A percentile compares a stretch with the other conserved stretches of the same genome.
Evolutionary conservation across 2,329 filamentous ascomycete species (phyloP).

Genomic region (Xylariaceae sp.): DNA sequence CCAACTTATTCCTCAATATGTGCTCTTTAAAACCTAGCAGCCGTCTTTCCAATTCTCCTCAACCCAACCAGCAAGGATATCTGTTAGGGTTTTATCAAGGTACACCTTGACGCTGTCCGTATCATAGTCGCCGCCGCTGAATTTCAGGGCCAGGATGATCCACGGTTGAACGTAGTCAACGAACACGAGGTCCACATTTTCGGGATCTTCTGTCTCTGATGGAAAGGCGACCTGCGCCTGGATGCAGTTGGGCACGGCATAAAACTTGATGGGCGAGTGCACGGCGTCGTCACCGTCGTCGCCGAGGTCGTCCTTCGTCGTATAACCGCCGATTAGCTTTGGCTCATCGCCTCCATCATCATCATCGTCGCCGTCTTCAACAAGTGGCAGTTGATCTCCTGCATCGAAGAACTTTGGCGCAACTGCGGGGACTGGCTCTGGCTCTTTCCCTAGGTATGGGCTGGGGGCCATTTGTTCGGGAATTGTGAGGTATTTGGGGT

Average conservation of each 20-base stretch:
- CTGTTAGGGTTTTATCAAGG: conserved; percentile 61
- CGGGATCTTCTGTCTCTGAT: conserved; percentile 59
- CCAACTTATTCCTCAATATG: no score
- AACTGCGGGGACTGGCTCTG: conserved; percentile 8
- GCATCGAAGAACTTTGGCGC: conserved; percentile 21
- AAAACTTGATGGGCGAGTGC: conserved; percentile 77
- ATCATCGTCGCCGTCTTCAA: conserved; percentile 10
- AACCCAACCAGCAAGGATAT: conserved; percentile 64
- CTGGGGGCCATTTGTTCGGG: conserved; percentile 51
- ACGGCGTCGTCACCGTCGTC: conserved; percentile 89
- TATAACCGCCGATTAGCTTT: conserved; percentile 70
- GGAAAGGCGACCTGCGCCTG: conserved; percentile 72
- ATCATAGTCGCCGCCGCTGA: conserved; percentile 59
- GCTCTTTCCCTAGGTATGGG: conserved; percentile 18
- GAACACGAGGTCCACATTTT: conserved; percentile 86
- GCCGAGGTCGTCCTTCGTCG: conserved; percentile 84
- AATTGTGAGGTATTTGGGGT: conserved; percentile 56
- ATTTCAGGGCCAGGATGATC: conserved; percentile 76
- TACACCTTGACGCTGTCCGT: conserved; percentile 58
- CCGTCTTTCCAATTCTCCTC: conserved; percentile 62
- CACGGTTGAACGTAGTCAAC: conserved; percentile 89
- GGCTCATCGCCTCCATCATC: conserved; percentile 37
- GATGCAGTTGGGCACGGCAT: conserved; percentile 82
- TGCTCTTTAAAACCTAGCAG: conserved; percentile 44
- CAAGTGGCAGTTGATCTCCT: conserved; percentile 34